phyloP scores from a whole-genome alignment of 116 monocot species.

The Trichopus zeylanicus region DNA sequence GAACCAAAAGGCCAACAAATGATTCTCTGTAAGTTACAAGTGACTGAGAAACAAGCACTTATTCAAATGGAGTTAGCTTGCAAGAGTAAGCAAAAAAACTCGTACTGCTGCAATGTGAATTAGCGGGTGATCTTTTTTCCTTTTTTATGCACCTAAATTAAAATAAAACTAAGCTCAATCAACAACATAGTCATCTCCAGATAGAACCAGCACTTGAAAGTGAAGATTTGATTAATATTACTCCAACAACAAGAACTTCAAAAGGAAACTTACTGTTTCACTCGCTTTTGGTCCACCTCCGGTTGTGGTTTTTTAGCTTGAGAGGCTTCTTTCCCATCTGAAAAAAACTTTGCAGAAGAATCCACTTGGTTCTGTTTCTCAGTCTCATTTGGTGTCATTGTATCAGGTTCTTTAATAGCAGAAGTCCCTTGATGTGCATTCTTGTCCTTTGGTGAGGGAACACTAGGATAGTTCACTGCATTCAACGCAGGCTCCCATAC shows the following conservation, averaged over 20 bases:
- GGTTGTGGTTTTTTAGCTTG: conserved; percentile 33
- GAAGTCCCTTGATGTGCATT: conserved; percentile 12
- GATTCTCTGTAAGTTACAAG: no score
- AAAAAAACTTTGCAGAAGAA: conserved; percentile 13
- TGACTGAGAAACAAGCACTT: no score
- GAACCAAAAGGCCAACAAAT: no score
- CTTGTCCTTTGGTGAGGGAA: conserved; percentile 24
- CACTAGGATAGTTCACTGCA: conserved; percentile 9
- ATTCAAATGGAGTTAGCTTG: no score
- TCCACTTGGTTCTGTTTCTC: conserved; percentile 33
- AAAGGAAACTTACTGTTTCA: conserved; percentile 62
- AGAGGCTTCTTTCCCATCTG: conserved; percentile 36
- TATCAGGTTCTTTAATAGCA: conserved; percentile 27
- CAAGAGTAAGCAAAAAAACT: no score
- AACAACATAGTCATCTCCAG: no score
- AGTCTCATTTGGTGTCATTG: conserved; percentile 5
- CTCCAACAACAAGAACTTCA: not conserved
- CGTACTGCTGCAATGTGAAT: no score
- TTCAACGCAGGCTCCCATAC: conserved; percentile 21
- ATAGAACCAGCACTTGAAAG: no score
- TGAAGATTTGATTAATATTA: no score
- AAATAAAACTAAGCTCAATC: no score
- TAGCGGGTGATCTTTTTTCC: no score
- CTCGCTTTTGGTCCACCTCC: conserved; percentile 68
- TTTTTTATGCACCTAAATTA: no score